phyloP scores from a whole-genome alignment of 768 basidiomycete genomes.

The Hypholoma sublateritium region DNA sequence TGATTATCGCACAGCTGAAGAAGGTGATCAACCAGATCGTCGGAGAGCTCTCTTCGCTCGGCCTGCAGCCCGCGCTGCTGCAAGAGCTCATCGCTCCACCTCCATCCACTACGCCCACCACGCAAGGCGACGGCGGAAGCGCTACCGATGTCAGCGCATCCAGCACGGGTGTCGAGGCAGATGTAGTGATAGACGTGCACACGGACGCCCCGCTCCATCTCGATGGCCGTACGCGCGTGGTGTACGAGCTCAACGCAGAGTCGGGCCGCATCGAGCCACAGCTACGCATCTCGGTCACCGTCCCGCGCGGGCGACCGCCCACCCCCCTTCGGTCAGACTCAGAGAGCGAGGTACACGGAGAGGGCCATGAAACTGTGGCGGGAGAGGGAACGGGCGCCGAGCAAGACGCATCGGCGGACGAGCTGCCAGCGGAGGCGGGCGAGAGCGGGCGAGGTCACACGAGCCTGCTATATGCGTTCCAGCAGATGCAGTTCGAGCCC shows the following conservation, averaged over 20 bases:
- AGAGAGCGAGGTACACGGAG: conserved; percentile 10
- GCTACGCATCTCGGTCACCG: conserved; percentile 48
- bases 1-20: conserved; percentile 61
- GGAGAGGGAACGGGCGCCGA: conserved; percentile 2
- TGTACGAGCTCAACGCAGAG: conserved; percentile 56
- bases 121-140: background rate
- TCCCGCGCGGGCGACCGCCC: conserved; percentile 8
- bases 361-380: conserved; percentile 6
- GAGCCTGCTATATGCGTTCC: conserved; percentile 21
- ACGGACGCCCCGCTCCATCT: background rate
- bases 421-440: background rate
- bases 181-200: background rate
- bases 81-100: conserved; percentile 36
- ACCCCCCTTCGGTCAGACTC: background rate
- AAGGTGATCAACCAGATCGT: conserved; percentile 86
- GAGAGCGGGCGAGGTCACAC: conserved; percentile 9
- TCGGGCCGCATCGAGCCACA: conserved; percentile 55
- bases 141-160: background rate
- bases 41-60: conserved; percentile 71
- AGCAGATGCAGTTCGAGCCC: conserved; percentile 12
- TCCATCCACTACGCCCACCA: background rate
- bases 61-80: conserved; percentile 50
- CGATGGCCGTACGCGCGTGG: conserved; percentile 28
- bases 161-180: background rate
- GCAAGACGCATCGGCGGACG: background rate